phyloP scores from a whole-genome alignment of 495 filamentous ascomycete genomes.

The Neurospora sp. region DNA sequence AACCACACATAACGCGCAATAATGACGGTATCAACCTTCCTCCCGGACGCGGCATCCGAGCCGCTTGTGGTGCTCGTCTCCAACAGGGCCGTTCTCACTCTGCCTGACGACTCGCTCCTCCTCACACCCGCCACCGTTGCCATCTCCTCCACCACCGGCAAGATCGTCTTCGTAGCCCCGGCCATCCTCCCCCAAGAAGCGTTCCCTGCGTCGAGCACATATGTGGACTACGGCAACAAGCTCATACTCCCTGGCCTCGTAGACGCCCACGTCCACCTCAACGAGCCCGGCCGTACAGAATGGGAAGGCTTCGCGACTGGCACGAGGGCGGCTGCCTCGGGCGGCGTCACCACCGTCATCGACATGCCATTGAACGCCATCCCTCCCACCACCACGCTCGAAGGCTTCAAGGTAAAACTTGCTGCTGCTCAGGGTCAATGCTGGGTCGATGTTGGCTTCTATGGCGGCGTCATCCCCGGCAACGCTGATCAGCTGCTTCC shows the following conservation, averaged over 20 bases:
- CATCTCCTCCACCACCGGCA: slow-evolving; percentile 68
- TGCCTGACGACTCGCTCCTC: slow-evolving; percentile 43
- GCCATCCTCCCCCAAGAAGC: slow-evolving; percentile 57
- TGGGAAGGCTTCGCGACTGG: slow-evolving; percentile 98
- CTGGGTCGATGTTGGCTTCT: slow-evolving; percentile 98
- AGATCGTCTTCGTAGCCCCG: slow-evolving; percentile 69
- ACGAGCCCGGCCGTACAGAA: slow-evolving; percentile 94
- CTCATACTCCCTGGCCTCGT: slow-evolving; percentile 86
- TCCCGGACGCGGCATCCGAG: slow-evolving; percentile 6
- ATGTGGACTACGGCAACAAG: slow-evolving; percentile 78
- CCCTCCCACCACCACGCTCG: slow-evolving; percentile 86
- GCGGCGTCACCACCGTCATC: slow-evolving; percentile 94
- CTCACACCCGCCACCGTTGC: slow-evolving; percentile 61
- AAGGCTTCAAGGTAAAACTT: slow-evolving; percentile 73
- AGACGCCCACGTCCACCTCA: slow-evolving; percentile 95
- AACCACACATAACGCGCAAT: background rate
- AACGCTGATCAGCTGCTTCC: slow-evolving; percentile 72
- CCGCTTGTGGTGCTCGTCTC: slow-evolving; percentile 62
- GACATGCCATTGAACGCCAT: slow-evolving; percentile 99
- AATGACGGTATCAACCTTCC: slow-evolving; percentile 14
- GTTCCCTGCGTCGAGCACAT: slow-evolving; percentile 63
- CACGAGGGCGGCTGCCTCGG: slow-evolving; percentile 86
- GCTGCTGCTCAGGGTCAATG: slow-evolving; percentile 79
- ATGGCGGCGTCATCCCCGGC: slow-evolving; percentile 89
- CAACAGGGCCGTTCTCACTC: slow-evolving; percentile 68